These are phyloP conservation scores for Dactylellina drechsleri DNA, from an alignment of 2,329 filamentous ascomycete genomes.

Conservation along the genomic window DNA sequence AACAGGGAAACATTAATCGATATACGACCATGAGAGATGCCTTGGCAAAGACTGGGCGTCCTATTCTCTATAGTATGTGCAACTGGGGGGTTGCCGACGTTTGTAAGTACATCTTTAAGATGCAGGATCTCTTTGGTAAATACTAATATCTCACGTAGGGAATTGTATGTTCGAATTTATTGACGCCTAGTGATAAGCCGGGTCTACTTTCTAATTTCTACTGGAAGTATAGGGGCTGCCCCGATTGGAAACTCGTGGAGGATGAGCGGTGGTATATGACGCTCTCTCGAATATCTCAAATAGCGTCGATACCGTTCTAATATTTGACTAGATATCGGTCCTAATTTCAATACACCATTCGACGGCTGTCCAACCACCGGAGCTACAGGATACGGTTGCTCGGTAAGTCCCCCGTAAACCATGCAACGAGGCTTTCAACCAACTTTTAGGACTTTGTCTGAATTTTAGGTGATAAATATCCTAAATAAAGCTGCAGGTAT, in stretches of 20 bases:
- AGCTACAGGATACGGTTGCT: neutral
- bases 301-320: neutral
- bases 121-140: neutral
- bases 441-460: too few species aligned
- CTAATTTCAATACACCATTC: constrained; percentile 7
- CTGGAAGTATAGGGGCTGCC: neutral
- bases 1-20: constrained; percentile 60
- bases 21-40: constrained; percentile 61
- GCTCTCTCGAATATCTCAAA: neutral
- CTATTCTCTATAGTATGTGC: constrained; percentile 61
- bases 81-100: constrained; percentile 62
- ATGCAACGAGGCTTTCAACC: neutral
- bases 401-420: neutral
- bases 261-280: neutral
- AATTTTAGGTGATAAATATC: constrained; percentile 54
- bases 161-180: neutral
- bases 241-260: constrained; percentile 12
- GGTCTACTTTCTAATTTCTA: neutral
- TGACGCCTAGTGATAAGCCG: neutral
- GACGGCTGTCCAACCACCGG: constrained; percentile 2
- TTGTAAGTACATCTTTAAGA: constrained; percentile 2
- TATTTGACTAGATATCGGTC: neutral
- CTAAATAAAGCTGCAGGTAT: constrained; percentile 39
- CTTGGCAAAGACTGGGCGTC: constrained; percentile 59
- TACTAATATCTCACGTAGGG: neutral